Evolutionary conservation across 441 rosid genomes (phyloP), one percentile per base, ranked within the genome.

Genomic region (Croton setiger): DNA sequence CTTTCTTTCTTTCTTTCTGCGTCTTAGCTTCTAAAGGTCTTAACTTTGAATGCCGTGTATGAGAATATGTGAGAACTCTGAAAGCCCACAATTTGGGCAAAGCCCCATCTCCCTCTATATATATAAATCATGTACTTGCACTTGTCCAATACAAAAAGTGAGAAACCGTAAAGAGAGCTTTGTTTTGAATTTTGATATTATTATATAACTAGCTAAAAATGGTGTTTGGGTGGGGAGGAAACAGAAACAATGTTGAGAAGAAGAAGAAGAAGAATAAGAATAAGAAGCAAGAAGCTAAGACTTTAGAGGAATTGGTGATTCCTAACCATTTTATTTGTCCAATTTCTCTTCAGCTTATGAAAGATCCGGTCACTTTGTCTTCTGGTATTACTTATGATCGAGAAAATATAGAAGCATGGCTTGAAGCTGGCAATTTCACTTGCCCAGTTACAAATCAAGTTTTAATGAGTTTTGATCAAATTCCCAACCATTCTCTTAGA

Each of bases 311-410:
- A 68, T 72, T 74, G 9, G 72, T 60, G 60, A 73, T 83, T 39
- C 89, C 89, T 0, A 63, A 64, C 10, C 85, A 83, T 68, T 87
- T 83, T 64, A 36, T 66, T 14, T 87, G 92, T 55, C 88, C 92
- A 0, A 74, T 87, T 13, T 80, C 89, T 27, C 83, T 87, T 1
- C 84, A 80, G 48, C 78, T 87, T 12, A 85, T 87, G 92, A 79
- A 69, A 17, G 92, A 87, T 63, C 88, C 89, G 0, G 88, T 87
- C 35, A 80, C 87, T 12, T 18, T 85, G 44, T 82, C 87, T 20
- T 80, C 89, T 10, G 92, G 92, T 20, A 79, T 87, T 5, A 81
- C 91, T 2, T 87, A 87, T 35, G 91, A 87, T 70, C 79, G 91
- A 3, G 86, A 81, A 17, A 81, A 75, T 79, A 83, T 87, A n/a